Evolutionary conservation across 768 basidiomycete genomes (phyloP).

Genomic region (Boletus vinaceobasis): DNA sequence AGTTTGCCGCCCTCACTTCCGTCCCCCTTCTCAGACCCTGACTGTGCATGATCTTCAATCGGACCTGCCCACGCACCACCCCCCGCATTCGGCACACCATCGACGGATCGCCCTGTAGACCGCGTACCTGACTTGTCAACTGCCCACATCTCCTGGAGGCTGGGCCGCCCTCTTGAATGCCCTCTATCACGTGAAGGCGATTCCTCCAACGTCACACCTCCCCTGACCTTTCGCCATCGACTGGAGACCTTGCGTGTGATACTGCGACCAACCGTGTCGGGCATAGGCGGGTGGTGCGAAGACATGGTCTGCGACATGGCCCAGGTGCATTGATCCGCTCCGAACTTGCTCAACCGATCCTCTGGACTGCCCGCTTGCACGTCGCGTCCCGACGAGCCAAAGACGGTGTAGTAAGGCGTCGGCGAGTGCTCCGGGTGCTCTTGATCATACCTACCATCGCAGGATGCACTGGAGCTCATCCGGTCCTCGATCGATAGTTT

Average conservation of each 20-base stretch:
- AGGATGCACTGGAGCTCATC: slow-evolving; percentile 7
- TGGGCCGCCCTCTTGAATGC: slow-evolving; percentile 25
- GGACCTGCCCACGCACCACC: slow-evolving; percentile 13
- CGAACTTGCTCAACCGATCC: slow-evolving; percentile 26
- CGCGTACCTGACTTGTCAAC: slow-evolving; percentile 7
- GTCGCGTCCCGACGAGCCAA: slow-evolving; percentile 46
- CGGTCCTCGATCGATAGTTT: slow-evolving; percentile 29
- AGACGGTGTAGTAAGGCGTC: slow-evolving; percentile 56
- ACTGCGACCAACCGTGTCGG: slow-evolving; percentile 18
- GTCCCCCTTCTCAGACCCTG: slow-evolving; percentile 14
- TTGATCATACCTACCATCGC: slow-evolving; percentile 9
- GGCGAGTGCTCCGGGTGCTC: slow-evolving; percentile 15
- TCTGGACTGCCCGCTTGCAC: slow-evolving; percentile 43
- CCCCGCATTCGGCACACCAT: slow-evolving; percentile 13
- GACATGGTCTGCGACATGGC: background rate
- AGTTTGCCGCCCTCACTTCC: slow-evolving; percentile 41
- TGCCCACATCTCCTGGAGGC: slow-evolving; percentile 33
- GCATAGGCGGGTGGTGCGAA: slow-evolving; percentile 4
- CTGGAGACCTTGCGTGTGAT: slow-evolving; percentile 37
- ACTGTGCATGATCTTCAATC: slow-evolving; percentile 3
- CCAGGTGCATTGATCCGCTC: slow-evolving; percentile 1
- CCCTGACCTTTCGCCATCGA: slow-evolving; percentile 29
- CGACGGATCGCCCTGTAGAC: slow-evolving; percentile 15
- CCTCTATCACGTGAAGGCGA: slow-evolving; percentile 15
- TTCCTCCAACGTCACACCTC: slow-evolving; percentile 21